A percentile compares a stretch with the other conserved stretches of the same genome.
phyloP scores from a whole-genome alignment of 768 basidiomycete genomes.

The Boletus huronensis region DNA sequence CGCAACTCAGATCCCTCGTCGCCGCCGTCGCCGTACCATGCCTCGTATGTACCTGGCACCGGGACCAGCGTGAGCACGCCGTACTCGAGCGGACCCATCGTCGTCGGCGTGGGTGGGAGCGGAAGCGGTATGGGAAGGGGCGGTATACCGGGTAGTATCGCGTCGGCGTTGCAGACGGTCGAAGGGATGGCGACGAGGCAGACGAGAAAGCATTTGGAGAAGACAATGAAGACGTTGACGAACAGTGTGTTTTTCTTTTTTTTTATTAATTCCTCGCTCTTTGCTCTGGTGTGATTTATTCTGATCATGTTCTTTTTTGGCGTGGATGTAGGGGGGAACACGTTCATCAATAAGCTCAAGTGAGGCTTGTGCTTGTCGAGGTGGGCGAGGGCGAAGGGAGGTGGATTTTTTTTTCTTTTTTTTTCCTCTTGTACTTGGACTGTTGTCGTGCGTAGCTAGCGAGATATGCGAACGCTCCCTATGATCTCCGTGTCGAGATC shows the following conservation, averaged over 20 bases:
- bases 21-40: neutral
- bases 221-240: constrained; percentile 42
- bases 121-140: constrained; percentile 3
- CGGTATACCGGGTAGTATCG: constrained; percentile 20
- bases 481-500: too few relatives aligned
- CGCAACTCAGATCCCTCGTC: neutral
- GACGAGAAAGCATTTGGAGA: constrained; percentile 48
- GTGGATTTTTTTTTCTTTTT: neutral
- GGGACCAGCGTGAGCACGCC: neutral
- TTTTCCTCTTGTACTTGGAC: too few relatives aligned
- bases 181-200: constrained; percentile 55
- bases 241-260: constrained; percentile 43
- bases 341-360: constrained; percentile 8
- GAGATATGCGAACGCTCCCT: too few relatives aligned
- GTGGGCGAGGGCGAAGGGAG: too few relatives aligned
- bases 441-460: too few relatives aligned
- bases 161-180: constrained; percentile 44
- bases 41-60: constrained; percentile 7
- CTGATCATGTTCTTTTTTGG: neutral
- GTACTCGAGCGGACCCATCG: neutral
- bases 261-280: neutral
- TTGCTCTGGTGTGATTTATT: neutral
- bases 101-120: neutral
- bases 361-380: neutral
- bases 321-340: neutral